Percentiles rank a stretch among this genome's conserved stretches.
Conservation (phyloP, 1,284 basidiomycete genomes). For the Cutaneotrichosporon curvatum region DNA sequence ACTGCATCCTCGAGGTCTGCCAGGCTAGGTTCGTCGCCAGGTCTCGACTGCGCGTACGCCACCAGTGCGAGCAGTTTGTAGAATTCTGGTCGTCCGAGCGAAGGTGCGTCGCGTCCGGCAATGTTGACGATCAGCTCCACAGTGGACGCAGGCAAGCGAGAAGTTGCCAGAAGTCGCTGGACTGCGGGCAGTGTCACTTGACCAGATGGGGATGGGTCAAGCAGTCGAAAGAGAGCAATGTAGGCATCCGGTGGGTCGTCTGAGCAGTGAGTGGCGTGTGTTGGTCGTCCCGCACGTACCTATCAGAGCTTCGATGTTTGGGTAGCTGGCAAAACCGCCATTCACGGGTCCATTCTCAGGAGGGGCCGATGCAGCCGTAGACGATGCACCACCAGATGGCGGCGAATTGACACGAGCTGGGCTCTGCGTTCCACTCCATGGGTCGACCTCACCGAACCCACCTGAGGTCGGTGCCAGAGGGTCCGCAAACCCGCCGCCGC, state of each 20-base stretch:
- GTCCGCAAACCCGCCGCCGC: conserved; percentile 19
- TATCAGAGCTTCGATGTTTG: conserved; percentile 24
- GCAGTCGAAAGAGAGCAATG: conserved; percentile 60
- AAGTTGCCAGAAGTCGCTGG: conserved; percentile 67
- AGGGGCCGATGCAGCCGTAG: not conserved
- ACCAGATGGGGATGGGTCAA: conserved; percentile 60
- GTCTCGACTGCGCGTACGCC: conserved; percentile 58
- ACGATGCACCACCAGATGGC: not conserved
- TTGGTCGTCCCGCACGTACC: conserved; percentile 19
- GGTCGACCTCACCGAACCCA: conserved; percentile 62
- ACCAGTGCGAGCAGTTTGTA: conserved; percentile 79
- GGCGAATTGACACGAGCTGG: conserved; percentile 46
- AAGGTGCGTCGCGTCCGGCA: conserved; percentile 28
- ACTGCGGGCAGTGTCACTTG: conserved; percentile 72
- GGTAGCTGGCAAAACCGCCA: not conserved
- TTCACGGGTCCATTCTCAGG: no score
- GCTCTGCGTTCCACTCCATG: conserved; percentile 74
- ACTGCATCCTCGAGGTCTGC: conserved; percentile 69
- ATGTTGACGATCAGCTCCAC: conserved; percentile 81
- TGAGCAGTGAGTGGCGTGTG: conserved; percentile 49
- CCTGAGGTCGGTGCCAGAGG: conserved; percentile 29
- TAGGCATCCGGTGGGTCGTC: conserved; percentile 74
- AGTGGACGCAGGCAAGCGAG: conserved; percentile 66
- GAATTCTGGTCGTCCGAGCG: conserved; percentile 54
- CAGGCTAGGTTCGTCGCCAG: conserved; percentile 50